Percentiles rank a stretch among this genome's conserved stretches.
Conservation (phyloP, 129 eudicot genomes). For the Pseudognaphalium luteoalbum region DNA sequence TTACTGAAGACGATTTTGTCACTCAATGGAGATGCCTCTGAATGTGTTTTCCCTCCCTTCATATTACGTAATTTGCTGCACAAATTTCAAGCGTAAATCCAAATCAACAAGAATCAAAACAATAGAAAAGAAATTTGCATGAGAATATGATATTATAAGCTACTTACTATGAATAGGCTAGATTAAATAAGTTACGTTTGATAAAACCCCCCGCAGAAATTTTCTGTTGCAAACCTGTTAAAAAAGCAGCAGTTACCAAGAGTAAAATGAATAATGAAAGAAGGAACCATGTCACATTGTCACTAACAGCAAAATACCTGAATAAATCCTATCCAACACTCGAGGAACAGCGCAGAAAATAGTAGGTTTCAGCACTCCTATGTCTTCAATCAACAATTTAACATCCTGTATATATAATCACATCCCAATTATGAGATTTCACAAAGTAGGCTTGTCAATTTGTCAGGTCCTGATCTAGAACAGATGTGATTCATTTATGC, state of each 20-base stretch:
- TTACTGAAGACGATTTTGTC: constrained; percentile 88
- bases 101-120: not conserved
- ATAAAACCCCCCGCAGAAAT: constrained; percentile 72
- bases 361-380: constrained; percentile 85
- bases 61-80: constrained; percentile 72
- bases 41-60: constrained; percentile 70
- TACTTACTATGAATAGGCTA: constrained; percentile 75
- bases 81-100: constrained; percentile 16
- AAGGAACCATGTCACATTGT: not conserved
- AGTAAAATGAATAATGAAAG: not conserved
- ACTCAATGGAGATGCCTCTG: constrained; percentile 78
- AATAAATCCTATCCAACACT: constrained; percentile 82
- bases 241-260: constrained; percentile 2
- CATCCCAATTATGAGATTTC: constrained; percentile 3
- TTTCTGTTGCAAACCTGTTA: constrained; percentile 77
- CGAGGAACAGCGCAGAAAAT: constrained; percentile 99
- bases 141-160: not conserved
- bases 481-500: too few relatives aligned
- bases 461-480: not conserved
- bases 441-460: not conserved
- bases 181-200: constrained; percentile 58
- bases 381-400: constrained; percentile 81
- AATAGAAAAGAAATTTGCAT: not conserved
- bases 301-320: constrained; percentile 45
- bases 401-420: constrained; percentile 58